Conservation (phyloP, 306 rosid genomes). For the Prinsepia uniflora region DNA sequence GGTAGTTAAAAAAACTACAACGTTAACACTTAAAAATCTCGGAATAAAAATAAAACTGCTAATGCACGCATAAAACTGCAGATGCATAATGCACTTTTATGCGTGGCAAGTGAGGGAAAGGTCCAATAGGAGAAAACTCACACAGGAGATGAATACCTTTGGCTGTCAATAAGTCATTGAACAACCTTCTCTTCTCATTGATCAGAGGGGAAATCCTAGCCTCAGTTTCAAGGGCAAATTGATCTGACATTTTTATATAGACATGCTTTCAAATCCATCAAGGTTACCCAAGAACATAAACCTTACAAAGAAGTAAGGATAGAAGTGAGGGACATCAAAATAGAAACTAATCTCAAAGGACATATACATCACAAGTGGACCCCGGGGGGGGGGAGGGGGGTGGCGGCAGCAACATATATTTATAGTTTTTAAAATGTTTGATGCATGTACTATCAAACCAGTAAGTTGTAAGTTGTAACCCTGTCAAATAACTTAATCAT, state of each 20-base stretch:
- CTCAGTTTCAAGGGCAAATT: constrained; percentile 72
- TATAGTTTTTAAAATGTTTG: neutral
- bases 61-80: neutral
- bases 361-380: neutral
- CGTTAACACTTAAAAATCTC: neutral
- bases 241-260: constrained; percentile 51
- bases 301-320: constrained; percentile 7
- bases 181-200: constrained; percentile 80
- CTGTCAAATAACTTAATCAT: neutral
- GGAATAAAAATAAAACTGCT: neutral
- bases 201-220: constrained; percentile 85
- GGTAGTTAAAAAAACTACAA: constrained; percentile 7
- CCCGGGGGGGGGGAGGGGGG: too few species aligned
- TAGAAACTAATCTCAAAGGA: neutral
- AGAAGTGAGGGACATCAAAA: neutral
- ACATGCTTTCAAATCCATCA: constrained; percentile 26
- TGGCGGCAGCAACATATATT: too few species aligned
- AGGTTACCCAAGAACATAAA: constrained; percentile 17
- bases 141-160: constrained; percentile 59
- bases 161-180: constrained; percentile 92
- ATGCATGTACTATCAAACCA: constrained; percentile 20
- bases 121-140: constrained; percentile 21
- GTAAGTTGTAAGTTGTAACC: neutral
- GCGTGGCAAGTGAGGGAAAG: constrained; percentile 11
- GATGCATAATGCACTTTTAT: neutral